A percentile compares a stretch with the other conserved stretches of the same genome.
Evolutionary conservation across 768 basidiomycete genomes (phyloP).

Genomic region (Auricularia cornea): DNA sequence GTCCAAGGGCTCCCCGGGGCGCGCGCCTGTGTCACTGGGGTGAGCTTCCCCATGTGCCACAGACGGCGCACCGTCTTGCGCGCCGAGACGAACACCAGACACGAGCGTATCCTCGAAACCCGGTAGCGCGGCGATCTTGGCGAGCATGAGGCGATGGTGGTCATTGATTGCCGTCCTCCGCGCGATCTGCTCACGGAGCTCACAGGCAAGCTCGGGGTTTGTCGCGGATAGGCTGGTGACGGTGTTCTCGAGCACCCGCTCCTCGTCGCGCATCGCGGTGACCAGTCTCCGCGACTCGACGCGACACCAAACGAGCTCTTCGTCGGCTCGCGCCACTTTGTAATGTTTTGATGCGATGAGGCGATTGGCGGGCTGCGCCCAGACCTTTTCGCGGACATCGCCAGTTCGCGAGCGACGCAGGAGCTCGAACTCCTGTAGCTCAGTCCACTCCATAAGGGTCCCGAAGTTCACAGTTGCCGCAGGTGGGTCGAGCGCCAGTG

Average conservation of each 20-base stretch:
- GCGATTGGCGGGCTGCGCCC: slow-evolving; percentile 30
- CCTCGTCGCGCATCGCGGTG: slow-evolving; percentile 22
- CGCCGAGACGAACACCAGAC: no score
- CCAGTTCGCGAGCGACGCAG: slow-evolving; percentile 16
- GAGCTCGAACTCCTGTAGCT: slow-evolving; percentile 24
- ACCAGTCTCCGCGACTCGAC: slow-evolving; percentile 24
- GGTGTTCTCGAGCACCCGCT: background rate
- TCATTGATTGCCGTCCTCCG: background rate
- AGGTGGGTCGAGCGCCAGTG: slow-evolving; percentile 15
- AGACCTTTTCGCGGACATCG: slow-evolving; percentile 19
- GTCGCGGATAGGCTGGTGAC: background rate
- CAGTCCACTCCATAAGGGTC: slow-evolving; percentile 18
- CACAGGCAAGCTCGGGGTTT: background rate
- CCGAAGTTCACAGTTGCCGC: slow-evolving; percentile 19
- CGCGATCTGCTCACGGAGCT: background rate
- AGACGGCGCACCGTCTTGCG: no score
- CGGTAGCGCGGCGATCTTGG: background rate
- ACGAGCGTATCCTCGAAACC: no score
- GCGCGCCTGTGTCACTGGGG: no score
- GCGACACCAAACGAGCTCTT: slow-evolving; percentile 24
- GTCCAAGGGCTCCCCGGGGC: no score
- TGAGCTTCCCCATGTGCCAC: no score
- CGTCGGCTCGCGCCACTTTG: slow-evolving; percentile 21
- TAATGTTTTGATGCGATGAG: slow-evolving; percentile 19
- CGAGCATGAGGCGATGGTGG: background rate